phyloP scores from a whole-genome alignment of 768 basidiomycete species.

The Boletus pseudo-olivaceus region DNA sequence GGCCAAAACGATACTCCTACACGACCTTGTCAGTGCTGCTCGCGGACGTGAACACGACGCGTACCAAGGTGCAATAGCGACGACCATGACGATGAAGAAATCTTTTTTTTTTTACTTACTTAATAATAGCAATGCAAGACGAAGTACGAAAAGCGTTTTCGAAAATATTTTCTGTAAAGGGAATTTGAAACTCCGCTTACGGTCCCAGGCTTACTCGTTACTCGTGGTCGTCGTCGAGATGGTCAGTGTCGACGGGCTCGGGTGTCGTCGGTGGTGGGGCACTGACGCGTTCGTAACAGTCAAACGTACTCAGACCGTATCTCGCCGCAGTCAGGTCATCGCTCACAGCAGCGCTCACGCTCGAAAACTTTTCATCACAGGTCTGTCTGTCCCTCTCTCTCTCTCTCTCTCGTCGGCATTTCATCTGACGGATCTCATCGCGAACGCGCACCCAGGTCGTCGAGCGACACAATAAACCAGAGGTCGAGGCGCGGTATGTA shows the following conservation, averaged over 20 bases:
- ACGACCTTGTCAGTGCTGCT: slow-evolving; percentile 10
- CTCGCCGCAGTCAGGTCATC: slow-evolving; percentile 94
- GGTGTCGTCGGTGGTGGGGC: not conserved
- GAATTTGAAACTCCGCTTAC: slow-evolving; percentile 45
- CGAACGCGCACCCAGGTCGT: slow-evolving; percentile 58
- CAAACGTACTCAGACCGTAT: slow-evolving; percentile 93
- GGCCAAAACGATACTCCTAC: slow-evolving; percentile 59
- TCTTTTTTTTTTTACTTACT: too few species aligned
- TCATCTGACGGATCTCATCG: slow-evolving; percentile 11
- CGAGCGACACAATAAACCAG: slow-evolving; percentile 96
- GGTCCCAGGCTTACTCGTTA: slow-evolving; percentile 2
- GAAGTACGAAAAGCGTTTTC: too few species aligned
- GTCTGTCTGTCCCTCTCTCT: too few species aligned
- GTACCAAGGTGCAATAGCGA: slow-evolving; percentile 68
- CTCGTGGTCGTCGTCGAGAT: slow-evolving; percentile 33
- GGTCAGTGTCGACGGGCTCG: slow-evolving; percentile 41
- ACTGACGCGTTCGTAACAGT: slow-evolving; percentile 46
- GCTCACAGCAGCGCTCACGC: slow-evolving; percentile 92
- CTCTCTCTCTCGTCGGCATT: slow-evolving; percentile 11
- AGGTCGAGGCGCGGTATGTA: slow-evolving; percentile 81
- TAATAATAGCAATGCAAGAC: not conserved
- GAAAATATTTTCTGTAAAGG: not conserved
- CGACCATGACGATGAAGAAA: slow-evolving; percentile 52
- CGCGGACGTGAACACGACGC: slow-evolving; percentile 17
- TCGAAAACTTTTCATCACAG: slow-evolving; percentile 98